Evolutionary conservation across 2,329 filamentous ascomycete genomes (phyloP).

Genomic region (Pseudogymnoascus sp.): DNA sequence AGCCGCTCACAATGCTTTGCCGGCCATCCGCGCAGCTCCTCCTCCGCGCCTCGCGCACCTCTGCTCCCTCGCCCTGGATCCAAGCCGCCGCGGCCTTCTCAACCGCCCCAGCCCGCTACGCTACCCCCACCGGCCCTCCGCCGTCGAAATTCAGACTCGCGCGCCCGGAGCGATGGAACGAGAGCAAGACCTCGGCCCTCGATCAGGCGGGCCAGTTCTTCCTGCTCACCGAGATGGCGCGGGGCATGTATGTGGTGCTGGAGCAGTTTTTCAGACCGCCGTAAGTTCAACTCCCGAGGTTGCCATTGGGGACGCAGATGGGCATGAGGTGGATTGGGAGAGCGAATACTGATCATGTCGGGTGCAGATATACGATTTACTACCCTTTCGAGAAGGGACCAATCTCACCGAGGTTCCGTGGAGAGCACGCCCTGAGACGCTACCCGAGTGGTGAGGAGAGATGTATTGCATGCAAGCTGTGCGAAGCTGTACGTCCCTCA

Average conservation of each 20-base stretch:
- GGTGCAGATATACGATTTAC: slow-evolving; percentile 83
- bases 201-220: slow-evolving; percentile 92
- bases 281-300: slow-evolving; percentile 47
- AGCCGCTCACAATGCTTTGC: slow-evolving; percentile 33
- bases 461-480: slow-evolving; percentile 99
- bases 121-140: slow-evolving; percentile 71
- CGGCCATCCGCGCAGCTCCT: slow-evolving; percentile 27
- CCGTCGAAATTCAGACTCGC: slow-evolving; percentile 75
- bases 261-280: slow-evolving; percentile 98
- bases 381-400: slow-evolving; percentile 99
- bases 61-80: slow-evolving; percentile 14
- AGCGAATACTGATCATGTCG: slow-evolving; percentile 15
- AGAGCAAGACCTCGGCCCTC: slow-evolving; percentile 68
- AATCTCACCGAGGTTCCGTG: slow-evolving; percentile 95
- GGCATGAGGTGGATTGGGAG: background rate
- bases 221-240: slow-evolving; percentile 87
- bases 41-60: slow-evolving; percentile 24
- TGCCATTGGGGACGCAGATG: slow-evolving; percentile 12
- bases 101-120: slow-evolving; percentile 29
- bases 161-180: slow-evolving; percentile 69
- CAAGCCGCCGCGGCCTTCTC: slow-evolving; percentile 25
- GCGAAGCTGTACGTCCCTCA: slow-evolving; percentile 66
- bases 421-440: slow-evolving; percentile 91
- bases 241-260: slow-evolving; percentile 95
- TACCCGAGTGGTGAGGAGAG: slow-evolving; percentile 98